Evolutionary conservation across 345 rosid genomes (phyloP), one percentile per base, ranked within the genome.

Genomic region (Lumnitzera littorea): DNA sequence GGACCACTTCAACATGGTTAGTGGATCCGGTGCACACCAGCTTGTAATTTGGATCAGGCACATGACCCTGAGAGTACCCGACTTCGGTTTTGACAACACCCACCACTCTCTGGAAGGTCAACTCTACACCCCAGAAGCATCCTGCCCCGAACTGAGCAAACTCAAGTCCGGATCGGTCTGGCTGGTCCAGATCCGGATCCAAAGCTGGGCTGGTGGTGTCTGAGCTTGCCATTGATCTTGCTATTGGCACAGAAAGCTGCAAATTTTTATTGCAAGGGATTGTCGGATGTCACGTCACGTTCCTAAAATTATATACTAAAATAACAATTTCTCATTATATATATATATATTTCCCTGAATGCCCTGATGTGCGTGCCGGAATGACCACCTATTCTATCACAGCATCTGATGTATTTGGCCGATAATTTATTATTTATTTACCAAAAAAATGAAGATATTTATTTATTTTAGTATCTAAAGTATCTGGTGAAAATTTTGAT

Each of bases 71-170:
- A 46, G 95, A 84, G 76, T 85, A 92, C 53, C 96, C 98, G 47
- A 85, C 96, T 70, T 84, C 90, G 1, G 96, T 89, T 74, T 83
- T 85, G 5, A 76, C 78, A 12, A 87, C 90, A 11, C 91, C 95
- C 8, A 50, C 68, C 0, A 81, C 72, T 11, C 98, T 76, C 83
- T 92, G 98, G 72, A 84, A 92, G 31, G 87, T 77, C 2, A 92
- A 69, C 74, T 87, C 96, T 43, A 80, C 82, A 1, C 96, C 90
- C 96, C 96, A 92, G 80, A 92, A 92, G 65, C 98, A 92, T n/a
- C 97, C 96, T 0, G 96, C 97, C 48, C 91, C 97, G 70, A 92
- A 89, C 62, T 89, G 83, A 3, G 96, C 94, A 13, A 89, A 74
- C 69, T 80, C 82, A 72, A 70, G 79, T 53, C 64, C 71, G 0